phyloP scores from a whole-genome alignment of 768 basidiomycete genomes.

The Myochromella boudieri region DNA sequence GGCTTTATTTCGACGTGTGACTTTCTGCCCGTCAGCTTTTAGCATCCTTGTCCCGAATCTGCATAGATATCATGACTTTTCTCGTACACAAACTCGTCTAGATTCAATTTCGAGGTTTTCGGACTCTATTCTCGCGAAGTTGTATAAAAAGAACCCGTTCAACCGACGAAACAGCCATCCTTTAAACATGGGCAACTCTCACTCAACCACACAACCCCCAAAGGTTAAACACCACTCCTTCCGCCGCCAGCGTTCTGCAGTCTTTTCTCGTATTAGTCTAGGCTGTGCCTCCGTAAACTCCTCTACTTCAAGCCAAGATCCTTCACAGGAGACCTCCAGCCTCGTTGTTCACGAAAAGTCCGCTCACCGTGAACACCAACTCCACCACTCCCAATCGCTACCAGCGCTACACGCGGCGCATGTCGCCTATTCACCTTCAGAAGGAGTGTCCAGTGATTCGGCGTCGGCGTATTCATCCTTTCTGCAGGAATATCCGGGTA shows the following conservation, averaged over 20 bases:
- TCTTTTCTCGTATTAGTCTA: conserved; percentile 39
- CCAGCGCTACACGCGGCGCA: conserved; percentile 19
- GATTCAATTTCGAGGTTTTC: conserved; percentile 3
- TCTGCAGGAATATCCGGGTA: conserved; percentile 41
- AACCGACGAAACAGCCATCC: conserved; percentile 5
- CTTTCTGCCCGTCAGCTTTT: conserved; percentile 16
- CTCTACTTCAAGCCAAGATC: conserved; percentile 32
- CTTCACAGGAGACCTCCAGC: conserved; percentile 40
- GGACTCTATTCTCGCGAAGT: background rate
- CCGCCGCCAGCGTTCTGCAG: conserved; percentile 31
- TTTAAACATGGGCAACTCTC: conserved; percentile 33
- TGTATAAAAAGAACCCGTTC: conserved; percentile 20
- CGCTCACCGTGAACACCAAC: conserved; percentile 21
- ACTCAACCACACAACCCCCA: conserved; percentile 20
- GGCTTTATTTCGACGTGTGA: conserved; percentile 16
- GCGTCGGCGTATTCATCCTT: conserved; percentile 49
- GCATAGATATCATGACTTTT: conserved; percentile 14
- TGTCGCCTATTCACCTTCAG: conserved; percentile 27
- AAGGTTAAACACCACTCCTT: conserved; percentile 22
- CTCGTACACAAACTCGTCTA: conserved; percentile 14
- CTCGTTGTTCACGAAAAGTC: conserved; percentile 32
- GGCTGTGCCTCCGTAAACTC: conserved; percentile 36
- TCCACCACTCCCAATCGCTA: too few relatives aligned
- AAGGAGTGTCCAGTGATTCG: conserved; percentile 32
- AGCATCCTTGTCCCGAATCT: conserved; percentile 8